Evolutionary conservation across 2,329 filamentous ascomycete species (phyloP).

Genomic region (Ceratocystis eucalypticola): DNA sequence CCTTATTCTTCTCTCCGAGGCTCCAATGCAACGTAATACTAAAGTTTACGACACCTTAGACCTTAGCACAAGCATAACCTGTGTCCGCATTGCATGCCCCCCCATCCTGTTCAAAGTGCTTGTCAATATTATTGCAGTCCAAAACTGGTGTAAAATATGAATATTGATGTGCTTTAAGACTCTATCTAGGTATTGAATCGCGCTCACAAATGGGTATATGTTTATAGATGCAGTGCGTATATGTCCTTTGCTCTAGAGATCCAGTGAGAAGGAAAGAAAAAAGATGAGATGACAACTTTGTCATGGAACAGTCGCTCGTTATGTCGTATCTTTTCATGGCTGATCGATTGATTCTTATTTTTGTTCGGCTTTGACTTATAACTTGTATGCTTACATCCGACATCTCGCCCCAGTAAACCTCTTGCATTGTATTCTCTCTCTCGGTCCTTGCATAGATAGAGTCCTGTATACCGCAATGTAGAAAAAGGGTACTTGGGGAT

Average conservation of each 20-base stretch:
- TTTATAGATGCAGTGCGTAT: neutral
- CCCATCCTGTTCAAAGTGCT: neutral
- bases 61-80: too few species aligned
- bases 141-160: neutral
- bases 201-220: constrained; percentile 6
- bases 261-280: neutral
- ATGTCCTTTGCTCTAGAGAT: neutral
- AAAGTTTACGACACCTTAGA: too few species aligned
- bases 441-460: neutral
- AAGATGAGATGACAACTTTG: neutral
- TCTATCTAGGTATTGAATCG: neutral
- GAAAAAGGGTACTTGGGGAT: neutral
- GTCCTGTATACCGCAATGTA: neutral
- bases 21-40: too few species aligned
- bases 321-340: neutral
- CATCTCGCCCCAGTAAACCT: neutral
- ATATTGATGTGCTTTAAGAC: neutral
- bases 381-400: neutral
- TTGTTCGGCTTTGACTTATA: neutral
- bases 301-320: neutral
- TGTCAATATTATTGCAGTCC: neutral
- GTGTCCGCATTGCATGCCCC: neutral
- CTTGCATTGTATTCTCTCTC: neutral
- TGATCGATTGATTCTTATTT: neutral
- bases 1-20: neutral